Conservation (phyloP, 2,329 filamentous ascomycete genomes). For the Pestalotiopsis sp. region DNA sequence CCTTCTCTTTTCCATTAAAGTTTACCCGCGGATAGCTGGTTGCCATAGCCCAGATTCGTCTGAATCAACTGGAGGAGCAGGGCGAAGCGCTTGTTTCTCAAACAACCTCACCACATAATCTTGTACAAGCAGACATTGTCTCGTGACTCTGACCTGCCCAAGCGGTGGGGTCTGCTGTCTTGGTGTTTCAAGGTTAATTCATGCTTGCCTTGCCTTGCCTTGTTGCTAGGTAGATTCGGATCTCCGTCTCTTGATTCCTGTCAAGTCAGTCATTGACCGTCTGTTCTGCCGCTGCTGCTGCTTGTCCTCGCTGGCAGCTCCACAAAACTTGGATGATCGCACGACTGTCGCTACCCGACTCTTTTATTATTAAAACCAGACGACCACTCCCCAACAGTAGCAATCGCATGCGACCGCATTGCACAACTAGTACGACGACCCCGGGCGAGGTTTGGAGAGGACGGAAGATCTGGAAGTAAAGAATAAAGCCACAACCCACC, state of each 20-base stretch:
- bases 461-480: neutral
- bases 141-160: conserved; percentile 9
- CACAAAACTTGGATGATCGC: neutral
- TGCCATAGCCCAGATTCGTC: neutral
- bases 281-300: neutral
- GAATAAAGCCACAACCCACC: conserved; percentile 22
- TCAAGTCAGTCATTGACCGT: neutral
- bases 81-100: conserved; percentile 8
- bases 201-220: neutral
- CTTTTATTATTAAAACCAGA: neutral
- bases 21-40: neutral
- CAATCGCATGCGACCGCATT: neutral
- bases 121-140: conserved; percentile 6
- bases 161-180: neutral
- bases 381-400: neutral
- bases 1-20: neutral
- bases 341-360: neutral
- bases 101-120: conserved; percentile 2
- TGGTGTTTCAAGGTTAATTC: conserved; percentile 9
- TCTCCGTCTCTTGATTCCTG: neutral
- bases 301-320: neutral
- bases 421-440: neutral
- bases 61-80: neutral
- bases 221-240: neutral
- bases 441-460: neutral